phyloP scores from a whole-genome alignment of 2,329 filamentous ascomycete genomes.

The Fusarium sp. region DNA sequence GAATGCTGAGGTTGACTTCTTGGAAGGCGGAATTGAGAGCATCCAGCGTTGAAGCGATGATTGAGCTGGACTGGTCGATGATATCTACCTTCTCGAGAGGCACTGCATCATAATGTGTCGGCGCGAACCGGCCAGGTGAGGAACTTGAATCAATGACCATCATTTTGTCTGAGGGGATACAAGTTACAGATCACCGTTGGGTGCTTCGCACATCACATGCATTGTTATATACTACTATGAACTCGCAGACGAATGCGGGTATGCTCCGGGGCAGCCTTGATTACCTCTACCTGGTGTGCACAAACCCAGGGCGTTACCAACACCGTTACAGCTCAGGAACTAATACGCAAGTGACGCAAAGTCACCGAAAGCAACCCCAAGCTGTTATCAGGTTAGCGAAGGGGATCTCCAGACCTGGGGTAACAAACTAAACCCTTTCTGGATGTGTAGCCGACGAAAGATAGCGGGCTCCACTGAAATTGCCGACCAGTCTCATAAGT shows the following conservation, averaged over 20 bases:
- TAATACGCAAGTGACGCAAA: no score
- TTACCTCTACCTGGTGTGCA: rapidly evolving
- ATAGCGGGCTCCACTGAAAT: not conserved
- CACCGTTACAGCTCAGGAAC: not conserved
- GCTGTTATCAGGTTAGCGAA: not conserved
- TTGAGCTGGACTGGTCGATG: not conserved
- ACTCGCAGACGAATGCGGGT: not conserved
- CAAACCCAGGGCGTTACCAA: not conserved
- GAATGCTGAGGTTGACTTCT: not conserved
- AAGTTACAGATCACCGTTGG: rapidly evolving
- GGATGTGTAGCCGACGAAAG: not conserved
- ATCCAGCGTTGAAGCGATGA: not conserved
- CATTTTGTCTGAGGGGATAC: not conserved
- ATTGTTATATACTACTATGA: not conserved
- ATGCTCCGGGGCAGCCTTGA: not conserved
- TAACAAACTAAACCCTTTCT: not conserved
- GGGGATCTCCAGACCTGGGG: not conserved
- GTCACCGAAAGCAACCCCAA: not conserved
- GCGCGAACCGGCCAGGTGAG: rapidly evolving
- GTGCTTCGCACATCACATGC: no score
- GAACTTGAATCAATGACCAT: not conserved
- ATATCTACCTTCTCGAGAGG: not conserved
- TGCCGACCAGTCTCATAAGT: not conserved
- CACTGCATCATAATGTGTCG: not conserved
- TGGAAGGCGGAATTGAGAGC: not conserved